Evolutionary conservation across 805 yeast species (phyloP).

Genomic region (Schizosaccharomyces cryophilus): DNA sequence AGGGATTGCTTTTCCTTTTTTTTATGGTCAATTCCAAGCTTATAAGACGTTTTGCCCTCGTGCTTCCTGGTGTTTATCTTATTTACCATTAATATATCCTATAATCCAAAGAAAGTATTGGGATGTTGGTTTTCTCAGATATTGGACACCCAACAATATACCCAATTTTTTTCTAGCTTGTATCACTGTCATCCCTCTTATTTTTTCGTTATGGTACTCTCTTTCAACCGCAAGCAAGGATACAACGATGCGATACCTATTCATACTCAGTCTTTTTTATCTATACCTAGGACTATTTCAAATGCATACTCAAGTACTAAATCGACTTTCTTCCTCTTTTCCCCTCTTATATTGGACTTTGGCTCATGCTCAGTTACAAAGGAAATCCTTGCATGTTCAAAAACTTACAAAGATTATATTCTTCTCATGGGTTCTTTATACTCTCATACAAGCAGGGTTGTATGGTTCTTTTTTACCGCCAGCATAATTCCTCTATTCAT

Average conservation of each 20-base stretch:
- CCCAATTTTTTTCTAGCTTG: conserved; percentile 58
- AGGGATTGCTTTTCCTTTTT: conserved; percentile 11
- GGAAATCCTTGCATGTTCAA: conserved; percentile 7
- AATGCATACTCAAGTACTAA: conserved; percentile 73
- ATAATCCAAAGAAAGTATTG: conserved; percentile 65
- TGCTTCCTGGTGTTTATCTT: conserved; percentile 51
- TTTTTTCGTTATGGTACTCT: background rate
- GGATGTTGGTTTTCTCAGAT: conserved; percentile 47
- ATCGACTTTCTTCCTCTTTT: conserved; percentile 50
- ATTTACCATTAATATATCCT: conserved; percentile 34
- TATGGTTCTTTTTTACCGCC: conserved; percentile 81
- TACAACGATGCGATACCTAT: background rate
- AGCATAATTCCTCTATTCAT: conserved; percentile 24
- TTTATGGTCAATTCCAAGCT: conserved; percentile 27
- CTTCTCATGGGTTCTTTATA: conserved; percentile 29
- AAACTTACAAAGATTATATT: conserved; percentile 22
- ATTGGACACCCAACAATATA: conserved; percentile 61
- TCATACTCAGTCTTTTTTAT: conserved; percentile 29
- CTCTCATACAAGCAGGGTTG: conserved; percentile 38
- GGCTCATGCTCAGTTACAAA: conserved; percentile 16
- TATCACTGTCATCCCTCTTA: background rate
- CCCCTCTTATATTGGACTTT: conserved; percentile 59
- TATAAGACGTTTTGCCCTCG: conserved; percentile 45
- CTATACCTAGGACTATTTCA: conserved; percentile 30
- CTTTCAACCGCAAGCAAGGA: background rate